Percentiles rank a stretch among this genome's conserved stretches.
phyloP scores from a whole-genome alignment of 805 yeast genomes.

The Candida multigemmis region DNA sequence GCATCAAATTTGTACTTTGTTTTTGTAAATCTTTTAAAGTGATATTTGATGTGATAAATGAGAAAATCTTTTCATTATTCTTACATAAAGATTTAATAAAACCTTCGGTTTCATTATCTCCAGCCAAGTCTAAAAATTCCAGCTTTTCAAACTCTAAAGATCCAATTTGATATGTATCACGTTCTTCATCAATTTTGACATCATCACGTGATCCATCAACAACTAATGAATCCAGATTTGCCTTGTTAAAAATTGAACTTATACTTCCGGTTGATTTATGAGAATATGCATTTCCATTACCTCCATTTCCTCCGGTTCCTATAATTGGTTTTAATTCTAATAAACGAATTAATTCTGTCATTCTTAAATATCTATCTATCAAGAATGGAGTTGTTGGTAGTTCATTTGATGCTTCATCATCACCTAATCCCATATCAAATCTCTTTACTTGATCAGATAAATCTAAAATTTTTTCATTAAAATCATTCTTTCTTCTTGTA shows the following conservation, averaged over 20 bases:
- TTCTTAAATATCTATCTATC: slow-evolving; percentile 55
- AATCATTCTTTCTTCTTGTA: slow-evolving; percentile 62
- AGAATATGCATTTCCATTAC: too few species aligned
- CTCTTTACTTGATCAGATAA: slow-evolving; percentile 49
- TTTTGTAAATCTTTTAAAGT: slow-evolving; percentile 34
- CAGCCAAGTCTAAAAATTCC: slow-evolving; percentile 33
- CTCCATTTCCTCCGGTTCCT: too few species aligned
- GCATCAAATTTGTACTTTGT: slow-evolving; percentile 23
- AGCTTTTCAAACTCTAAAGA: slow-evolving; percentile 42
- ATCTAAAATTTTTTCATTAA: slow-evolving; percentile 47
- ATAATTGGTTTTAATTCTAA: slow-evolving; percentile 14
- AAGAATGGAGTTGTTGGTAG: slow-evolving; percentile 61
- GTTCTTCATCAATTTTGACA: slow-evolving; percentile 1
- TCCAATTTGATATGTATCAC: slow-evolving; percentile 28
- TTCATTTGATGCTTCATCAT: slow-evolving; percentile 40
- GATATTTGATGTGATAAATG: slow-evolving; percentile 33
- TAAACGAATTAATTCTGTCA: slow-evolving; percentile 48
- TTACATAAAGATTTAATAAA: slow-evolving; percentile 36
- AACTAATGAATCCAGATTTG: too few species aligned
- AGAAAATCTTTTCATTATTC: slow-evolving; percentile 21
- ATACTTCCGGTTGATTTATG: too few species aligned
- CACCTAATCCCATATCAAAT: slow-evolving; percentile 49
- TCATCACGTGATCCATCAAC: slow-evolving; percentile 1
- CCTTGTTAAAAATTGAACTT: too few species aligned
- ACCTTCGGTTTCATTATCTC: slow-evolving; percentile 45